phyloP scores from a whole-genome alignment of 2,329 filamentous ascomycete genomes.

The Beauveria sp. region DNA sequence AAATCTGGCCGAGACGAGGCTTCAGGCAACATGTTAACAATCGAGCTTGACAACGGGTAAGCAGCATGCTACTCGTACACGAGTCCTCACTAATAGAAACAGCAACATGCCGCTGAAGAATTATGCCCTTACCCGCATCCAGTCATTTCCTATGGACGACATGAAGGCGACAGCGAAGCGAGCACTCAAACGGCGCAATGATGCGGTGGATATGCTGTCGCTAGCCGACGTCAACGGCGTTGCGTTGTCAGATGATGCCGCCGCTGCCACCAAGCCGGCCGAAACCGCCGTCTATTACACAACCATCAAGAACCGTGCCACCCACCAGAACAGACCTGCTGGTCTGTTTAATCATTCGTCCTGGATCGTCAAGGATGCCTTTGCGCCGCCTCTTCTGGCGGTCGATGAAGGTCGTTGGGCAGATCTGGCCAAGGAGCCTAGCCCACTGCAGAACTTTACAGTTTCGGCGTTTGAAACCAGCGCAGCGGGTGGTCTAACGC shows the following conservation, averaged over 20 bases:
- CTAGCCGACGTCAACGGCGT: slow-evolving; percentile 1
- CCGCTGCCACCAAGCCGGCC: background rate
- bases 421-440: slow-evolving; percentile 12
- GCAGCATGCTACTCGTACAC: background rate
- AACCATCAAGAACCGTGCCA: slow-evolving; percentile 16
- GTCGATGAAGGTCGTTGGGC: slow-evolving; percentile 13
- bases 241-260: background rate
- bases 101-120: slow-evolving; percentile 18
- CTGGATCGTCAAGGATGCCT: slow-evolving; percentile 12
- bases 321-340: slow-evolving; percentile 16
- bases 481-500: slow-evolving; percentile 12
- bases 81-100: background rate
- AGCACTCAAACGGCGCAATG: background rate
- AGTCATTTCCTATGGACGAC: slow-evolving; percentile 14
- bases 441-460: slow-evolving; percentile 12
- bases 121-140: slow-evolving; percentile 15
- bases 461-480: slow-evolving; percentile 14
- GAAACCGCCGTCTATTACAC: slow-evolving; percentile 16
- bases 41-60: slow-evolving; percentile 10
- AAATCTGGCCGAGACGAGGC: background rate
- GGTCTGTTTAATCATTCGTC: slow-evolving; percentile 18
- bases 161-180: background rate
- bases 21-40: background rate
- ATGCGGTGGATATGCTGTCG: background rate
- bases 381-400: slow-evolving; percentile 14